Base-by-base conservation (phyloP, 768 basidiomycete genomes). In the Russula lepida region DNA sequence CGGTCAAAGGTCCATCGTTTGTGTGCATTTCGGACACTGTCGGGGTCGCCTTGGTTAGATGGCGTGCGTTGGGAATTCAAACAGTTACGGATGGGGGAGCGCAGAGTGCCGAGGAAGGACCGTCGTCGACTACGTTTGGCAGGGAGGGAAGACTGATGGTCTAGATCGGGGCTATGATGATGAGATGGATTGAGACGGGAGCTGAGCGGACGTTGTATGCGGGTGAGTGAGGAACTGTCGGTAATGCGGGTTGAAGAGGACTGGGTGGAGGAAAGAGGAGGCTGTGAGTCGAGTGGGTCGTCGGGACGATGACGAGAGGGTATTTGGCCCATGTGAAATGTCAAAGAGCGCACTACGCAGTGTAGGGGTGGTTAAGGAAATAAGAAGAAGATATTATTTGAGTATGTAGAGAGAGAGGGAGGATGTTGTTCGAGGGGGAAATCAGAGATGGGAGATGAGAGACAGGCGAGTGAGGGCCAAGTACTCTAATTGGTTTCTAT, bases 261-360 rank as follows among this genome's bases (percentile, higher is more conserved):
- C 2, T 57, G 55, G 2, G n/a, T 21, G 0, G 61, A 23, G 13
- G 51, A 41, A 33, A 43, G 23, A 32, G 50, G 8, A 19, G 28
- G 37, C n/a, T 35, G 30, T 12, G 21, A 30, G 0, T 50, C 39
- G 27, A 30, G 44, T 23, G 33, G 41, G 0, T 56, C 8, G 23
- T 62, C 50, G 19, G 61, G 52, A 27, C 56, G 56, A 35, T 54
- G 62, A 43, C 62, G 62, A n/a, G 62, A 63, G 23, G 57, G 2
- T 5, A 17, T 28, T 35, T 63, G 62, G 15, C 62, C 62, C 62
- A 63, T 63, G 21, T 43, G 30, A 15, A 15, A 21, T 28, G 33
- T 43, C 3, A 7, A 11, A 25, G 2, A 7, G 47, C 47, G 59
- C 47, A 43, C 53, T 48, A 53, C 47, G 59, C 47, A 0, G 19